These are phyloP conservation scores for Miamiensis avidus DNA, from an alignment of 169 alveolate species.

Conservation along the genomic window DNA sequence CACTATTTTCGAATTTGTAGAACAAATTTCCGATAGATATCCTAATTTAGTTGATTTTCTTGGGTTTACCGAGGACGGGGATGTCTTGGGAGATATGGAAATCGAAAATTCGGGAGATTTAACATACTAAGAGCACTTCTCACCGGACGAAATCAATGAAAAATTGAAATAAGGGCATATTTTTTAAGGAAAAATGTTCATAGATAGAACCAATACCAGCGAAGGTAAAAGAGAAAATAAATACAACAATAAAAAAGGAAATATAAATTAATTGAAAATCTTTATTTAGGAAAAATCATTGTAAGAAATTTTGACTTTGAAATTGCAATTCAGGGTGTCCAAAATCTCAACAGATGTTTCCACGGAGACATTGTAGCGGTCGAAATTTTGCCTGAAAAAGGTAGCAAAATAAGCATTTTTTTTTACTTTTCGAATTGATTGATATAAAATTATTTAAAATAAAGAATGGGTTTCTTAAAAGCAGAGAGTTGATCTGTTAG, in stretches of 20 bases:
- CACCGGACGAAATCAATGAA: conserved; percentile 63
- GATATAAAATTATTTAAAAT: conserved; percentile 53
- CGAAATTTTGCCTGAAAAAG: conserved; percentile 81
- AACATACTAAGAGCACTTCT: conserved; percentile 65
- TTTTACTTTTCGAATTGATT: too few species aligned
- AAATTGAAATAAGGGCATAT: conserved; percentile 86
- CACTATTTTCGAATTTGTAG: conserved; percentile 48
- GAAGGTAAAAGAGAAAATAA: conserved; percentile 70
- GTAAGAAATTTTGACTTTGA: conserved; percentile 76
- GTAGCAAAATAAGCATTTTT: conserved; percentile 50
- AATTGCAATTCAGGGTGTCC: conserved; percentile 80
- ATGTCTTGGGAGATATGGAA: conserved; percentile 53
- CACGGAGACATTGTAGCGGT: conserved; percentile 98
- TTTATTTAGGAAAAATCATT: conserved; percentile 38
- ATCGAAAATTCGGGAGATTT: conserved; percentile 51
- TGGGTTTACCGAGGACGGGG: conserved; percentile 40
- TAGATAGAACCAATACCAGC: conserved; percentile 75
- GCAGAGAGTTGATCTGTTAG: conserved; percentile 62
- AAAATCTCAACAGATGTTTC: conserved; percentile 95
- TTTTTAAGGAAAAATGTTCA: conserved; percentile 87
- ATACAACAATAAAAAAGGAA: too few species aligned
- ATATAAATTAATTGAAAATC: too few species aligned
- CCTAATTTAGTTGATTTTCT: conserved; percentile 58
- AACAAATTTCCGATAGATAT: conserved; percentile 28
- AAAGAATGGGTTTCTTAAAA: conserved; percentile 60